Percentiles rank a stretch among this genome's conserved stretches.
Conservation (phyloP, 1,139 yeast genomes). For the Kazachstania sp. region DNA sequence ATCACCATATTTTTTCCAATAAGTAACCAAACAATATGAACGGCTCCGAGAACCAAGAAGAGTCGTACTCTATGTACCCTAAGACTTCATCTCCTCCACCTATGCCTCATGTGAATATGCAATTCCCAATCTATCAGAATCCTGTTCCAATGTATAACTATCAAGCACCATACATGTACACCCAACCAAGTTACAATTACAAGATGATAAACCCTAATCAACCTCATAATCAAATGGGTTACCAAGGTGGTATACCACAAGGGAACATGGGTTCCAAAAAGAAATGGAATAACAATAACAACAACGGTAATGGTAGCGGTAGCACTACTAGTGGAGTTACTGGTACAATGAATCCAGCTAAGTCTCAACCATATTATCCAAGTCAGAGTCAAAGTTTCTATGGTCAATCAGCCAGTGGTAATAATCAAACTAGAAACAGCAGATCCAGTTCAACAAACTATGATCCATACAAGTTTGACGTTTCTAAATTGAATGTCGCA, state of each 20-base stretch:
- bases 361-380: slow-evolving; percentile 11
- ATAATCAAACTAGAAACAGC: not conserved
- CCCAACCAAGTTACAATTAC: slow-evolving; percentile 26
- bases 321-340: not conserved
- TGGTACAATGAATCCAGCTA: slow-evolving; percentile 8
- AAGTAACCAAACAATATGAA: slow-evolving; percentile 1
- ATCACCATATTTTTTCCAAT: too few relatives aligned
- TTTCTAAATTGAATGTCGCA: slow-evolving; percentile 20
- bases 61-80: slow-evolving; percentile 31
- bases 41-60: slow-evolving; percentile 21
- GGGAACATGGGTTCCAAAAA: slow-evolving; percentile 10
- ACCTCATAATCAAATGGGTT: slow-evolving; percentile 16
- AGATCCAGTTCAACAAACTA: slow-evolving; percentile 8
- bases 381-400: slow-evolving; percentile 10
- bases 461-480: slow-evolving; percentile 27
- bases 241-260: slow-evolving; percentile 14
- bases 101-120: slow-evolving; percentile 27
- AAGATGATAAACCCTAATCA: slow-evolving; percentile 27
- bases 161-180: slow-evolving; percentile 26
- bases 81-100: slow-evolving; percentile 27
- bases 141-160: slow-evolving; percentile 27
- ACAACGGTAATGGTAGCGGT: slow-evolving; percentile 3
- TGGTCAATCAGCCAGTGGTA: slow-evolving; percentile 1
- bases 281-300: slow-evolving; percentile 12
- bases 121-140: slow-evolving; percentile 26